A percentile compares a stretch with the other conserved stretches of the same genome.
Evolutionary conservation across 768 basidiomycete genomes (phyloP).

Genomic region (Tricholoma terreum): DNA sequence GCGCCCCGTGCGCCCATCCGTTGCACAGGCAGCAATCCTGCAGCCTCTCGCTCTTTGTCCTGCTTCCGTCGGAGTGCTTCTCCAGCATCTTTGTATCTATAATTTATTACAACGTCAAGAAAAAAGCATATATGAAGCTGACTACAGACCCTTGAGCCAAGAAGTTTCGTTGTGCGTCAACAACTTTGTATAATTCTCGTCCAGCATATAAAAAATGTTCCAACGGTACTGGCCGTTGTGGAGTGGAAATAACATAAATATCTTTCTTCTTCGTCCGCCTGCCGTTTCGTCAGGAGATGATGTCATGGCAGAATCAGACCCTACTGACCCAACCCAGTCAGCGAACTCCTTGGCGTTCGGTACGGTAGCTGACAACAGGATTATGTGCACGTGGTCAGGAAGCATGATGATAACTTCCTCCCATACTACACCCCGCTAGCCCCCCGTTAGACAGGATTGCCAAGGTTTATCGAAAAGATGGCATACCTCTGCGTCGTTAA

Average conservation of each 20-base stretch:
- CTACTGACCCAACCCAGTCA: constrained; percentile 93
- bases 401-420: constrained; percentile 99
- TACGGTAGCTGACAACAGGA: constrained; percentile 94
- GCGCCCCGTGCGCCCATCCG: constrained; percentile 79
- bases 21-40: constrained; percentile 84
- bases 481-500: constrained; percentile 94
- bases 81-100: constrained; percentile 85
- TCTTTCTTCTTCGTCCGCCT: constrained; percentile 99
- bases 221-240: constrained; percentile 92
- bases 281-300: constrained; percentile 7
- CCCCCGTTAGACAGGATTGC: constrained; percentile 4
- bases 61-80: constrained; percentile 91
- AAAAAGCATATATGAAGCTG: neutral
- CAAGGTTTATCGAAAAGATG: neutral
- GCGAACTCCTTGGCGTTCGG: constrained; percentile 98
- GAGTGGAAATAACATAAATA: constrained; percentile 97
- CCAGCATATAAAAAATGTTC: constrained; percentile 97
- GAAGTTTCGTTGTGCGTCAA: constrained; percentile 78
- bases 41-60: constrained; percentile 96
- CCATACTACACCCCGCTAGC: constrained; percentile 96
- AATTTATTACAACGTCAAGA: neutral
- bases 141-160: constrained; percentile 58
- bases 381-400: constrained; percentile 97
- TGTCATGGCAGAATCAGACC: neutral
- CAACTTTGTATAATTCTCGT: constrained; percentile 90